Evolutionary conservation across 2,329 filamentous ascomycete species (phyloP).

Genomic region (Exophiala sp.): DNA sequence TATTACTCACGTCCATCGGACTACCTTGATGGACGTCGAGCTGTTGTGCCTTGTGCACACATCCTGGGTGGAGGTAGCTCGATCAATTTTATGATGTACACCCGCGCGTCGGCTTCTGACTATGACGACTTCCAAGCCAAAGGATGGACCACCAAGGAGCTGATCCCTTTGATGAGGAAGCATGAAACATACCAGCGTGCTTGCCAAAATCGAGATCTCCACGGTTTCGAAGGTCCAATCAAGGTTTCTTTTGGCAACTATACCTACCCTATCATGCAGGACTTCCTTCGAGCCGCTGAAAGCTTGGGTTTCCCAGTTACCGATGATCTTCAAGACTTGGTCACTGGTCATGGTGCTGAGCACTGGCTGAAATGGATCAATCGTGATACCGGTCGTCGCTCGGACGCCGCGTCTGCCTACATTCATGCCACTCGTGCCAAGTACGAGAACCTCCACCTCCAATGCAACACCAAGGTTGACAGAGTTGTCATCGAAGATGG

Average conservation of each 20-base stretch:
- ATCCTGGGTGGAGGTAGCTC: conserved; percentile 69
- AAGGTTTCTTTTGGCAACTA: conserved; percentile 80
- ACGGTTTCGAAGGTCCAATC: conserved; percentile 76
- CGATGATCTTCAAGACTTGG: conserved; percentile 71
- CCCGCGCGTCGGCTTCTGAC: conserved; percentile 15
- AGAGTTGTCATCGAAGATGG: conserved; percentile 72
- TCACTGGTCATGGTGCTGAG: conserved; percentile 62
- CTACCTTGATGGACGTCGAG: conserved; percentile 66
- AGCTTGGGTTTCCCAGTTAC: conserved; percentile 71
- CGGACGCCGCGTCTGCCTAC: conserved; percentile 74
- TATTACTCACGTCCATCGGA: conserved; percentile 74
- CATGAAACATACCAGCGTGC: conserved; percentile 73
- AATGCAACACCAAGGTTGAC: conserved; percentile 73
- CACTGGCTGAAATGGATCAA: conserved; percentile 89
- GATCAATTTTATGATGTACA: conserved; percentile 69
- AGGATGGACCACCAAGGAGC: conserved; percentile 74
- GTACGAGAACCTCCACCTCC: conserved; percentile 67
- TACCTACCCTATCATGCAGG: conserved; percentile 76
- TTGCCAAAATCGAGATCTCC: conserved; percentile 59
- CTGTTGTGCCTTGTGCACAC: conserved; percentile 71
- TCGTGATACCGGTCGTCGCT: conserved; percentile 61
- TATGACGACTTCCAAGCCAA: conserved; percentile 77
- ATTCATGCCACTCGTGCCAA: conserved; percentile 71
- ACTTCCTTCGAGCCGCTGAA: conserved; percentile 70
- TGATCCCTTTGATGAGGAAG: conserved; percentile 74